Evolutionary conservation across 164 flowering plant species (phyloP), one percentile per base, ranked within the genome.

Genomic region (Litsea cubeba): DNA sequence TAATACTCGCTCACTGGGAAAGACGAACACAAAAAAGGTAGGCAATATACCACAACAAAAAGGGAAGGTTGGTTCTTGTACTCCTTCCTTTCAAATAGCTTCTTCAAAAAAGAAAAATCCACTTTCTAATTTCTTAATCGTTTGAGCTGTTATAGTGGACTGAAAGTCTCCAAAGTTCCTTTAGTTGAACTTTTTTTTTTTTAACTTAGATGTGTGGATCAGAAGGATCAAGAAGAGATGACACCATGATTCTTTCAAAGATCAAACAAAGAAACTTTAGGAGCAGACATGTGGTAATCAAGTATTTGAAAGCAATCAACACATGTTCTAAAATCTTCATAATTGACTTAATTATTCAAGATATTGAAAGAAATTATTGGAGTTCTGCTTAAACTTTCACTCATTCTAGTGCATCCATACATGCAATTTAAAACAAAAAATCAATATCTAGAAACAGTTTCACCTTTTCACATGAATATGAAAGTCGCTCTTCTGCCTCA

Each of bases 401-500:
- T 24, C 22, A 64, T 28, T 71, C 50, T 62, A 22, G n/a, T 73
- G 62, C 50, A 64, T 17, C 62, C 11, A 17, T 22, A n/a, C 11
- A 57, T 49, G 26, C 67, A 26, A 3, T 30, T 54, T 5, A 54
- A 54, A 20, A 40, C 5, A 30, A 54, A 54, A 54, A 15, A 17
- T 63, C 22, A 68, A 14, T 60, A 71, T 66, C 30, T 4, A 72
- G 50, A 14, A 64, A 40, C 25, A 58, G 50, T 25, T 72, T 81
- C 72, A 95, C 99, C 98, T 91, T 95, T 82, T 93, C 99, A 86
- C 97, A 93, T 68, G 89, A 90, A 84, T 93, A 95, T 24, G 99
- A 95, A 24, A 95, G 84, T 68, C 96, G 83, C 75, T 95, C 99
- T 82, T 95, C 99, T 17, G 95, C 98, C 83, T 95, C 99, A 79